phyloP scores from a whole-genome alignment of 768 basidiomycete genomes.

The Pisolithus sp. region DNA sequence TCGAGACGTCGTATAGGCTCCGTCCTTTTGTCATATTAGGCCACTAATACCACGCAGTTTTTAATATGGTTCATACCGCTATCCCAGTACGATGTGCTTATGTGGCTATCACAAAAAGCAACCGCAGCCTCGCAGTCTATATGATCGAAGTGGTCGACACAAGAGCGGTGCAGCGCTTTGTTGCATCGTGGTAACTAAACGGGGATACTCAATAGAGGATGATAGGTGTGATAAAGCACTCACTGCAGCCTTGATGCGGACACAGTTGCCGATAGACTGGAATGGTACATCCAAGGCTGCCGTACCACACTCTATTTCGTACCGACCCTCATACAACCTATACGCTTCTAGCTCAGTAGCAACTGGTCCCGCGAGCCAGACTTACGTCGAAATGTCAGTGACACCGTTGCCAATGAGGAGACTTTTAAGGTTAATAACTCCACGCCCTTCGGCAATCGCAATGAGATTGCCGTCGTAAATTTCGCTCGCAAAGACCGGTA shows the following conservation, averaged over 20 bases:
- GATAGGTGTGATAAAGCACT: slow-evolving; percentile 12
- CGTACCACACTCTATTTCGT: slow-evolving; percentile 45
- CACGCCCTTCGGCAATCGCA: slow-evolving; percentile 43
- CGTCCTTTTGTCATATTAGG: slow-evolving; percentile 24
- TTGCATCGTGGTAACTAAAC: slow-evolving; percentile 64
- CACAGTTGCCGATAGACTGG: slow-evolving; percentile 32
- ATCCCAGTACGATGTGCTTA: slow-evolving; percentile 37
- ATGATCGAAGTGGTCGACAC: slow-evolving; percentile 58
- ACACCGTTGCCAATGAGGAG: slow-evolving; percentile 74
- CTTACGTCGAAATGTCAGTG: slow-evolving; percentile 47
- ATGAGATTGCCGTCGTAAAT: slow-evolving; percentile 66
- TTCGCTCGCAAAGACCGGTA: slow-evolving; percentile 70
- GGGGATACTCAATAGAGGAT: not conserved
- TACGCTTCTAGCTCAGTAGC: not conserved
- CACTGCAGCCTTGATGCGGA: slow-evolving; percentile 53
- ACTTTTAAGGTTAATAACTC: slow-evolving; percentile 57
- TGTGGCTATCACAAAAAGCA: slow-evolving; percentile 53
- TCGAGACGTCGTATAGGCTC: slow-evolving; percentile 57
- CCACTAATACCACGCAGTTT: not conserved
- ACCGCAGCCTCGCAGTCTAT: slow-evolving; percentile 64
- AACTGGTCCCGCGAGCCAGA: not conserved
- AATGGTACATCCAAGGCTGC: slow-evolving; percentile 49
- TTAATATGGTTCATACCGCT: slow-evolving; percentile 25
- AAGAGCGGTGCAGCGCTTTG: slow-evolving; percentile 47
- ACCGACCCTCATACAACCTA: slow-evolving; percentile 37